A percentile compares a stretch with the other conserved stretches of the same genome.
Evolutionary conservation across 108 stramenopile genomes (phyloP).

Genomic region (Nitzschia sp.): DNA sequence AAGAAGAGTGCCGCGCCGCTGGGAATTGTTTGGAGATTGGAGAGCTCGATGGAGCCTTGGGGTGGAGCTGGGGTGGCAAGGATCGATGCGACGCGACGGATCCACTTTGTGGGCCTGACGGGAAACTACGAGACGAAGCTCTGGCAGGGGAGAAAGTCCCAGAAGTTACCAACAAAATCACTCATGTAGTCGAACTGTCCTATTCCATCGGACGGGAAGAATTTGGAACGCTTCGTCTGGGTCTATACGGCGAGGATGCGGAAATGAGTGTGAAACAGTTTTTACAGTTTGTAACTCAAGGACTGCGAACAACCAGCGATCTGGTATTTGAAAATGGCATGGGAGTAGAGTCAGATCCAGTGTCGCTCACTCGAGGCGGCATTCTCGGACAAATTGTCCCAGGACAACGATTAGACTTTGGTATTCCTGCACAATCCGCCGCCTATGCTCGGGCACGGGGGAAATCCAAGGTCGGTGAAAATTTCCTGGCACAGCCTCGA

Average conservation of each 20-base stretch:
- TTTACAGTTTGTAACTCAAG: constrained; percentile 52
- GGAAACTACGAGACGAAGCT: constrained; percentile 45
- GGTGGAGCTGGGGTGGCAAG: constrained; percentile 86
- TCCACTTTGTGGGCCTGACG: constrained; percentile 72
- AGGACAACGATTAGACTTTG: constrained; percentile 65
- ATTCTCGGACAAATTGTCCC: constrained; percentile 54
- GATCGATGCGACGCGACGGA: constrained; percentile 85
- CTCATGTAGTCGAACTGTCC: constrained; percentile 56
- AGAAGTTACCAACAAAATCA: constrained; percentile 35
- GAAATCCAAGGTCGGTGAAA: constrained; percentile 30
- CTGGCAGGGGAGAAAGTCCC: constrained; percentile 53
- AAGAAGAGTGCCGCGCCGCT: constrained; percentile 61
- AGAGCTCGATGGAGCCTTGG: constrained; percentile 84
- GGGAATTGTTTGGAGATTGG: constrained; percentile 82
- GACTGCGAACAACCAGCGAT: constrained; percentile 55
- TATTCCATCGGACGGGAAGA: constrained; percentile 61
- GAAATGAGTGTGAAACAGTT: constrained; percentile 49
- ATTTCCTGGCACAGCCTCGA: constrained; percentile 66
- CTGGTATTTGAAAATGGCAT: constrained; percentile 62
- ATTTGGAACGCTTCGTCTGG: constrained; percentile 47
- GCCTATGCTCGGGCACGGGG: constrained; percentile 61
- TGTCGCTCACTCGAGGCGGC: constrained; percentile 50
- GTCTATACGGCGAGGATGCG: constrained; percentile 70
- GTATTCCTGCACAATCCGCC: constrained; percentile 67
- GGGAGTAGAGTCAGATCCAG: constrained; percentile 46